Conservation (phyloP, 2,329 filamentous ascomycete genomes). For the Aspergillus sp. region DNA sequence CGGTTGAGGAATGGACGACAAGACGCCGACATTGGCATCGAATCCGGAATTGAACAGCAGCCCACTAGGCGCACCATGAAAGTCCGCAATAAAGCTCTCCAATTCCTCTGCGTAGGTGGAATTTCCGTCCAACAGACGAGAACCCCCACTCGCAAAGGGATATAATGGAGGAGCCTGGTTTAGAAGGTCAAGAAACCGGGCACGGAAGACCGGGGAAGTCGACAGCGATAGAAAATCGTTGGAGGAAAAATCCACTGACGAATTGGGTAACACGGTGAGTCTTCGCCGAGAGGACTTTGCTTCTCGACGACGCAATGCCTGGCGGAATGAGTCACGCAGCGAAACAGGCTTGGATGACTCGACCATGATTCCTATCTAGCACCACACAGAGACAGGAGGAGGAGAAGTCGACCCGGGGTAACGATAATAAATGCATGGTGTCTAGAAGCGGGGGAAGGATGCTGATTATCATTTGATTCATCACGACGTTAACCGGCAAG, state of each 20-base stretch:
- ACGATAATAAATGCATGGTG: too few species aligned
- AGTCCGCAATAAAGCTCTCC: constrained; percentile 54
- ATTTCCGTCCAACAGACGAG: constrained; percentile 63
- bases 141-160: constrained; percentile 55
- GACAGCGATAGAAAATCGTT: constrained; percentile 62
- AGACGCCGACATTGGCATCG: constrained; percentile 62
- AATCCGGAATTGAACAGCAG: constrained; percentile 63
- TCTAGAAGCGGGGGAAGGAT: too few species aligned
- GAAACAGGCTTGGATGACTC: too few species aligned
- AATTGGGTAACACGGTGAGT: constrained; percentile 41
- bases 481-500: too few species aligned
- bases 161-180: constrained; percentile 27
- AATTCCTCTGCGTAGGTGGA: constrained; percentile 55
- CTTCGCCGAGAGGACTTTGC: constrained; percentile 41
- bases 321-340: constrained; percentile 25
- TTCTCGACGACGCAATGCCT: constrained; percentile 35
- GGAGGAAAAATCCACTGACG: constrained; percentile 56
- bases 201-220: constrained; percentile 42
- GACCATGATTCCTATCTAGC: too few species aligned
- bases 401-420: too few species aligned
- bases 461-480: too few species aligned
- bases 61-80: constrained; percentile 55
- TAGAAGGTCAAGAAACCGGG: constrained; percentile 46
- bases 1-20: constrained; percentile 56
- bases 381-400: too few species aligned